Conservation (phyloP, 2,329 filamentous ascomycete genomes). For the Talaromyces sp. region DNA sequence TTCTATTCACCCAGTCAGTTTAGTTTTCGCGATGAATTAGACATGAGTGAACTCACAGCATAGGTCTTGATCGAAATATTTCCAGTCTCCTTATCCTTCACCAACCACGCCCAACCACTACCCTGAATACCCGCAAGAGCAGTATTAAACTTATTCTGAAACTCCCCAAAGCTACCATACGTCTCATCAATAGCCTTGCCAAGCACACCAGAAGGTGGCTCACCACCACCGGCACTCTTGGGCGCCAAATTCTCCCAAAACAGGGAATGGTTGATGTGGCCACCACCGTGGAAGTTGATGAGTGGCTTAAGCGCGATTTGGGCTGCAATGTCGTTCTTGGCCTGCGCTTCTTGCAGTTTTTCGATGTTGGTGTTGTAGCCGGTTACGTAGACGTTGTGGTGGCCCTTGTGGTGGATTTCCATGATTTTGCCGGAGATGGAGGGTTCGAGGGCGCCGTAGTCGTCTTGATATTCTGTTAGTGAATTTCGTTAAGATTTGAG, state of each 20-base stretch:
- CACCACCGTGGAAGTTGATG: constrained; percentile 66
- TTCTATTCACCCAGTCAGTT: constrained; percentile 51
- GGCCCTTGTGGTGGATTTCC: constrained; percentile 92
- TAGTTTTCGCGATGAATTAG: no score
- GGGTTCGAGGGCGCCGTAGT: constrained; percentile 91
- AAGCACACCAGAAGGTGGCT: constrained; percentile 59
- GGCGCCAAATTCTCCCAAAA: constrained; percentile 69
- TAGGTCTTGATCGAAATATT: constrained; percentile 61
- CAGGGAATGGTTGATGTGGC: constrained; percentile 63
- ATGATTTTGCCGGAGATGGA: constrained; percentile 86
- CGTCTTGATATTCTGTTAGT: constrained; percentile 58
- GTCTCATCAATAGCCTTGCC: constrained; percentile 58
- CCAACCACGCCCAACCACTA: constrained; percentile 63
- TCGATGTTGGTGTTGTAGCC: constrained; percentile 78
- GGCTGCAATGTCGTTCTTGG: constrained; percentile 54
- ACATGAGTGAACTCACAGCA: constrained; percentile 47
- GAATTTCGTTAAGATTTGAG: neutral
- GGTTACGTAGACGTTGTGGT: constrained; percentile 92
- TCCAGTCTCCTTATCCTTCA: constrained; percentile 62
- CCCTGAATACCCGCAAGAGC: constrained; percentile 66
- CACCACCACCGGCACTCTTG: constrained; percentile 61
- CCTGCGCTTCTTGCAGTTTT: constrained; percentile 62
- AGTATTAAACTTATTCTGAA: constrained; percentile 64
- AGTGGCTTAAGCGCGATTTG: constrained; percentile 60
- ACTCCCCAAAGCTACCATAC: constrained; percentile 58